Percentiles rank a stretch among this genome's conserved stretches.
Evolutionary conservation across 2,329 filamentous ascomycete genomes (phyloP).

Genomic region (Paecilomyces niveus): DNA sequence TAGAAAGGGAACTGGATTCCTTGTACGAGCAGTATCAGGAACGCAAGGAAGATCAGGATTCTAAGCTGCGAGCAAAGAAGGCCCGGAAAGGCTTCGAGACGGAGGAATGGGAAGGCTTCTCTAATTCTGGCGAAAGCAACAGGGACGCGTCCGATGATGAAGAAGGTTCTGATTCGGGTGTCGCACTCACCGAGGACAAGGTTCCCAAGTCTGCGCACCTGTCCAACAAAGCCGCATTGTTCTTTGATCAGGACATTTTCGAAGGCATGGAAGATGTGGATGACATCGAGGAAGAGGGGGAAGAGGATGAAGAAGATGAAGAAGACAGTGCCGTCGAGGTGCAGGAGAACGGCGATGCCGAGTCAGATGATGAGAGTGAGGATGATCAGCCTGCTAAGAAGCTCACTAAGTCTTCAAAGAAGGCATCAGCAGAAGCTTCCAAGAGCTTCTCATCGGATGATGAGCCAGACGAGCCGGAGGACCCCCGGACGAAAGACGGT

Average conservation of each 20-base stretch:
- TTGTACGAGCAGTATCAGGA: slow-evolving; percentile 85
- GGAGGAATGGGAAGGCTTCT: slow-evolving; percentile 89
- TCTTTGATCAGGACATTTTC: slow-evolving; percentile 95
- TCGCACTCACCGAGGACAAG: slow-evolving; percentile 21
- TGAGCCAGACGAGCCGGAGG: slow-evolving; percentile 24
- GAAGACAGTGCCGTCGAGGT: slow-evolving; percentile 35
- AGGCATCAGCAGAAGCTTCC: slow-evolving; percentile 13
- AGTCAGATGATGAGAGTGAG: slow-evolving; percentile 1
- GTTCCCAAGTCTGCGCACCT: slow-evolving; percentile 45
- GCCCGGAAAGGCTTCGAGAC: slow-evolving; percentile 73
- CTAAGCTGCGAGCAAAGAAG: slow-evolving; percentile 86
- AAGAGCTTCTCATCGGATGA: slow-evolving; percentile 28
- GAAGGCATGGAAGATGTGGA: slow-evolving; percentile 66
- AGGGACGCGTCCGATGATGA: slow-evolving; percentile 54
- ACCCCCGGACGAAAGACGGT: slow-evolving; percentile 35
- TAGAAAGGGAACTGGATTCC: slow-evolving; percentile 78
- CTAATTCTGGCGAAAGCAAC: slow-evolving; percentile 56
- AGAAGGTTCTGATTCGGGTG: slow-evolving; percentile 29
- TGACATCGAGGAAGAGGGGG: slow-evolving; percentile 42
- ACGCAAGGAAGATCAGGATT: slow-evolving; percentile 68
- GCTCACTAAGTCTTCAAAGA: slow-evolving; percentile 9
- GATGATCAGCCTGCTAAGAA: slow-evolving; percentile 2
- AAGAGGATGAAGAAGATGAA: slow-evolving; percentile 11
- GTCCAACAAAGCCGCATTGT: slow-evolving; percentile 77
- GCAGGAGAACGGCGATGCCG: slow-evolving; percentile 19